A percentile compares a stretch with the other conserved stretches of the same genome.
Evolutionary conservation across 352 stramenopile genomes (phyloP).

Genomic region (Pythium oligandrum): DNA sequence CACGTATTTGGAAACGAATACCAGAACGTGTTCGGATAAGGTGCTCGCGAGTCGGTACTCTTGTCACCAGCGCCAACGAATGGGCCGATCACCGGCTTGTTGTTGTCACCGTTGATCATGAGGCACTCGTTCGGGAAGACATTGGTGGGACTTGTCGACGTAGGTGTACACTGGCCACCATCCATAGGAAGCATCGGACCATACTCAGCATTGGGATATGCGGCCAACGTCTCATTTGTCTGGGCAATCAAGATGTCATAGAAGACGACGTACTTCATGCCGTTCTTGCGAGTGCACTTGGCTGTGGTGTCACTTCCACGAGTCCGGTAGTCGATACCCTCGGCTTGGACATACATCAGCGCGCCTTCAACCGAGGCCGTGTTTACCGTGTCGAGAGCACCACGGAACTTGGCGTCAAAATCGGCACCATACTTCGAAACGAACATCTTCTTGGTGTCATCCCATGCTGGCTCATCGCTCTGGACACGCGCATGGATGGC

Average conservation of each 20-base stretch:
- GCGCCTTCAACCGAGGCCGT: constrained; percentile 72
- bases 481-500: constrained; percentile 62
- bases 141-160: constrained; percentile 11
- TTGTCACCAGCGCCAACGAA: constrained; percentile 57
- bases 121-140: constrained; percentile 52
- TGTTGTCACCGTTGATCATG: constrained; percentile 70
- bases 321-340: constrained; percentile 79
- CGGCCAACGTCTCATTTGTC: constrained; percentile 69
- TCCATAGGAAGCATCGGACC: constrained; percentile 67
- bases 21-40: constrained; percentile 72
- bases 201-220: constrained; percentile 60
- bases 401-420: constrained; percentile 46
- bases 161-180: constrained; percentile 52
- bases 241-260: constrained; percentile 75
- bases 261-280: constrained; percentile 78
- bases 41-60: constrained; percentile 42
- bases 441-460: constrained; percentile 30
- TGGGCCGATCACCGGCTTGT: constrained; percentile 53
- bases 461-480: constrained; percentile 47
- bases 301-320: constrained; percentile 30
- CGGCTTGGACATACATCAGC: constrained; percentile 86
- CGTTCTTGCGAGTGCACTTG: constrained; percentile 76
- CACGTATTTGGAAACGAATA: constrained; percentile 76
- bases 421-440: constrained; percentile 32
- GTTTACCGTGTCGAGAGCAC: constrained; percentile 79